Percentiles rank a stretch among this genome's conserved stretches.
Conservation (phyloP, 495 filamentous ascomycete genomes). For the Tuber borchii region DNA sequence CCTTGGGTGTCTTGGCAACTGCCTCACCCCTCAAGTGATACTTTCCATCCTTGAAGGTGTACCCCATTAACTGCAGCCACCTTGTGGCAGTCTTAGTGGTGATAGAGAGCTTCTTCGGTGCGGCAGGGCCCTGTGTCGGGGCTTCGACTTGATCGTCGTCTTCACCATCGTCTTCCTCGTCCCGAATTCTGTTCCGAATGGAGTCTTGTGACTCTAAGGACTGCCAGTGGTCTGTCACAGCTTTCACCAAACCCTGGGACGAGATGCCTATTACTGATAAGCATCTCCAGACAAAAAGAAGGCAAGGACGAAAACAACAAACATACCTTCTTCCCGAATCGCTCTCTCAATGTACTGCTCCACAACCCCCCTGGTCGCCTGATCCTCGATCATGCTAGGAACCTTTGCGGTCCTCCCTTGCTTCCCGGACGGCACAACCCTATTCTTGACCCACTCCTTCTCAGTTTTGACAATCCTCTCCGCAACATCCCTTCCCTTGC, state of each 20-base stretch:
- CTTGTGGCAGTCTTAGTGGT: slow-evolving; percentile 24
- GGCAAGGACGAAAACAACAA: not conserved
- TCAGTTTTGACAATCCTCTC: slow-evolving; percentile 25
- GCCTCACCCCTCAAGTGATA: slow-evolving; percentile 18
- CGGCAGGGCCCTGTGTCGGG: slow-evolving; percentile 6
- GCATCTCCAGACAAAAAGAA: not conserved
- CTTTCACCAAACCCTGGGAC: slow-evolving; percentile 19
- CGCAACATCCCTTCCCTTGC: slow-evolving; percentile 25
- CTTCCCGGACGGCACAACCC: slow-evolving; percentile 20
- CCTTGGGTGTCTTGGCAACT: not conserved
- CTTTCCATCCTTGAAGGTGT: slow-evolving; percentile 25
- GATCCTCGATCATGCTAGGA: slow-evolving; percentile 26
- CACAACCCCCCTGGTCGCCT: slow-evolving; percentile 9
- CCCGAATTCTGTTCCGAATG: slow-evolving; percentile 10
- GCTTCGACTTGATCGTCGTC: slow-evolving; percentile 14
- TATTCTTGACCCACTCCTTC: slow-evolving; percentile 23
- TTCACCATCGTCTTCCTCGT: slow-evolving; percentile 18
- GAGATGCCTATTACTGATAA: slow-evolving; percentile 15
- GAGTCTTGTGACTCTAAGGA: slow-evolving; percentile 11
- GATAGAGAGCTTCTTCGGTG: slow-evolving; percentile 18
- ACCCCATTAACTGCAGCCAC: slow-evolving; percentile 29
- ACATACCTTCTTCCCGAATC: slow-evolving; percentile 15
- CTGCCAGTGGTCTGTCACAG: slow-evolving; percentile 22
- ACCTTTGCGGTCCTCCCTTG: slow-evolving; percentile 31
- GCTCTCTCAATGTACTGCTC: slow-evolving; percentile 10